phyloP scores from a whole-genome alignment of 106 monocot species.

The Apostasia ramifera region DNA sequence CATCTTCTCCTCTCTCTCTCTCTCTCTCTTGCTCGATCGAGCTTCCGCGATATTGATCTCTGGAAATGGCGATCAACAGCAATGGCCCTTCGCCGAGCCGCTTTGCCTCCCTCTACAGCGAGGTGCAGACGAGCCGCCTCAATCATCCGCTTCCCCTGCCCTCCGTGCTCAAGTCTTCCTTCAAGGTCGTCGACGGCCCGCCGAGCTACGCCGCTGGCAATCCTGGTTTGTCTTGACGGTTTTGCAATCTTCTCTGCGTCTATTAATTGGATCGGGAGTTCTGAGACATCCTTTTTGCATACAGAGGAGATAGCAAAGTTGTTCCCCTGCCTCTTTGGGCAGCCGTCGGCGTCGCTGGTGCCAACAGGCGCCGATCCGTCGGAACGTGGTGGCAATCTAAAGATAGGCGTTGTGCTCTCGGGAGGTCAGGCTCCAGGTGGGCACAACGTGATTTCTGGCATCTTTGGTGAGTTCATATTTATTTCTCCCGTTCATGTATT shows the following conservation, averaged over 20 bases:
- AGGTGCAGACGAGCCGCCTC: conserved; percentile 75
- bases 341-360: conserved; percentile 82
- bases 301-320: conserved; percentile 95
- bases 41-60: not conserved
- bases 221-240: conserved; percentile 26
- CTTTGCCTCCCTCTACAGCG: conserved; percentile 65
- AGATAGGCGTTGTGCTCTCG: conserved; percentile 87
- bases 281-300: not conserved
- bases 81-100: conserved; percentile 24
- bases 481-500: too few species aligned
- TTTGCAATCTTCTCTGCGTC: not conserved
- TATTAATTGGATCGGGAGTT: not conserved
- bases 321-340: conserved; percentile 76
- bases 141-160: conserved; percentile 67
- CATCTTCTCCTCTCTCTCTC: not conserved
- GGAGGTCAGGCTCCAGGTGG: conserved; percentile 98
- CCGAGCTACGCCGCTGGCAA: conserved; percentile 70
- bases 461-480: conserved; percentile 51
- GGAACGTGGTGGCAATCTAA: conserved; percentile 30
- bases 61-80: conserved; percentile 11
- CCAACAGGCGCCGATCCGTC: conserved; percentile 38
- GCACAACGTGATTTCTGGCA: conserved; percentile 95
- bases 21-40: not conserved
- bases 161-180: conserved; percentile 49
- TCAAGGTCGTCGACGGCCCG: conserved; percentile 57